Base-by-base conservation (phyloP, 768 basidiomycete genomes). In the Brasilioporus rufonigricans region DNA sequence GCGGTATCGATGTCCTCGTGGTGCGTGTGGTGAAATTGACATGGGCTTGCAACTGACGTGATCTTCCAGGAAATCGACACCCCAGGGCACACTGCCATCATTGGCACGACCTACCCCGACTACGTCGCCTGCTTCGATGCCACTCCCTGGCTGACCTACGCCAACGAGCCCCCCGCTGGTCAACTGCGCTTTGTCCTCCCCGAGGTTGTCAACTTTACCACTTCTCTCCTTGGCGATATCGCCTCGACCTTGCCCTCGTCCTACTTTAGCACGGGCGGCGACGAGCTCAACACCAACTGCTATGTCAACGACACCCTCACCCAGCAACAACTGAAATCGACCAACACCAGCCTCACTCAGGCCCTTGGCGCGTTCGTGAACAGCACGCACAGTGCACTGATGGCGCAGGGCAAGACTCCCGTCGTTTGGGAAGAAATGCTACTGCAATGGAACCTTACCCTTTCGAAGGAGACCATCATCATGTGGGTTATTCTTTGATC, bases 201-300 rank as follows among this genome's bases (percentile, higher is more conserved):
- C 1, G 78, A 75, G 2, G 86, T 85, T 9, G 72, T 81, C 53
- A 74, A 81, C 39, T 93, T 91, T 52, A 81, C 84, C 0, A 65
- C 76, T 0, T 69, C 67, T 9, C 62, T 94, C 14, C 69, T 93
- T 62, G 70, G 68, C 0, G 71, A 80, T 1, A 77, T 84, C 13
- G 82, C 85, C 1, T 64, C 71, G 18, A 72, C 76, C 24, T 66
- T 89, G 3, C 80, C 82, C 0, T 82, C 83, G 3, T 75, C 63
- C n/a, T 76, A 89, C 57, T 85, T 94, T 61, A 81, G 82, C 59
- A 89, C 90, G 0, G 93, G 93, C 0, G 92, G 93, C 0, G 92
- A 93, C 58, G 91, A 93, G 61, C 65, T 93, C 56, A 92, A 93
- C 55, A 66, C 70, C 3, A 75, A 75, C 14, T 90, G 89, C 66